phyloP scores from a whole-genome alignment of 331 rosid species.

The Quercus tomentella region DNA sequence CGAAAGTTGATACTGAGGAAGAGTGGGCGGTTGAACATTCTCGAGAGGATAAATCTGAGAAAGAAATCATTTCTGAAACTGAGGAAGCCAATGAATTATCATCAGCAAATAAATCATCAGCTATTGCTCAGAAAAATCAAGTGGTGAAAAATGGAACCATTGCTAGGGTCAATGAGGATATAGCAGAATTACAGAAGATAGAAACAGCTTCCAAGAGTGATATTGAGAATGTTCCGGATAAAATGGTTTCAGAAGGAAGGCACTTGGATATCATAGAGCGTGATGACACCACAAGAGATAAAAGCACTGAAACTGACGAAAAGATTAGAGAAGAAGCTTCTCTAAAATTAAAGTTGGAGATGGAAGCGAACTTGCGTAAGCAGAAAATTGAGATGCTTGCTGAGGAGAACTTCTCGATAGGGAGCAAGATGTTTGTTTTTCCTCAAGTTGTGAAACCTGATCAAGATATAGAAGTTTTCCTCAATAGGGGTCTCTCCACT shows the following conservation, averaged over 20 bases:
- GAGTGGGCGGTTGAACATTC: conserved; percentile 33
- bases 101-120: conserved; percentile 18
- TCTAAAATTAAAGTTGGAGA: conserved; percentile 34
- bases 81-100: conserved; percentile 32
- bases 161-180: conserved; percentile 31
- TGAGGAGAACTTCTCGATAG: conserved; percentile 40
- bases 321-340: conserved; percentile 31
- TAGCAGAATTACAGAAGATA: conserved; percentile 16
- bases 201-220: conserved; percentile 26
- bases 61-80: conserved; percentile 28
- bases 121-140: conserved; percentile 22
- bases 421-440: conserved; percentile 59
- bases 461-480: conserved; percentile 60
- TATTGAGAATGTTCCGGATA: conserved; percentile 26
- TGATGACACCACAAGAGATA: conserved; percentile 15
- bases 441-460: conserved; percentile 61
- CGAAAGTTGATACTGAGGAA: conserved; percentile 26
- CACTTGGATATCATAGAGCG: conserved; percentile 9
- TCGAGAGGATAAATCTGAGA: conserved; percentile 29
- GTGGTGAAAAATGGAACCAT: conserved; percentile 27
- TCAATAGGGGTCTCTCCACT: conserved; percentile 55
- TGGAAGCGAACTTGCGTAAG: conserved; percentile 43
- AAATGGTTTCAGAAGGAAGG: conserved; percentile 14
- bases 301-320: conserved; percentile 16
- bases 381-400: conserved; percentile 60